Base-by-base conservation (phyloP, 164 flowering plant genomes). In the Sextonia rubra region DNA sequence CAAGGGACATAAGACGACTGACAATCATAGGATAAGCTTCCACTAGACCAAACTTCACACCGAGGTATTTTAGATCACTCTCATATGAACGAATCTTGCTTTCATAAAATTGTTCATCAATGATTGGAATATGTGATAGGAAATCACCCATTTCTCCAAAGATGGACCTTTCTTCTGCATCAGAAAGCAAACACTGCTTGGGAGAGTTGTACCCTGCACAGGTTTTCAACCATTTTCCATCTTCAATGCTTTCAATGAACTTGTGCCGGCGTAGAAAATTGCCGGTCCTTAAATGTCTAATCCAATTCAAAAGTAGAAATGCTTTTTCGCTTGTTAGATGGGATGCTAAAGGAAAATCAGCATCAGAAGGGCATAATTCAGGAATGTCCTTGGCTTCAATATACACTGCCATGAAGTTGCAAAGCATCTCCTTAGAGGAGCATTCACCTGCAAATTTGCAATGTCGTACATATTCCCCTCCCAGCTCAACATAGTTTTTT, bases 221-320 rank as follows among this genome's bases (percentile, higher is more conserved):
- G 22, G 80, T 77, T 72, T 68, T 83, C 73, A 88, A 60, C 91
- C 92, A 88, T 77, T 84, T 71, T 37, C 92, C 92, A n/a, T 76
- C 69, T 74, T 74, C 77, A 67, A 90, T 80, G 79, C 83, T 75
- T 6, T 18, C 69, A 69, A 84, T 68, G 69, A 90, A 88, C 56
- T 61, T 84, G 0, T 32, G 72, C 0, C 86, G 85, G 29, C 78
- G 23, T 47, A 5, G 2, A 25, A 14, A 14, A 25, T 80, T 30
- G 1, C 18, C 69, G 8, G 11, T 1, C 44, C 65, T 79, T 24
- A 80, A 61, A 17, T 65, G 72, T 1, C 49, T 76, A 68, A 88
- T 81, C 91, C 91, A 90, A 23, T 80, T 79, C 70, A 88, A 69
- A 4, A 88, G 79, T 73, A 85, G 55, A 49, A 86, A 82, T 3